Evolutionary conservation across 208 protist genomes (phyloP).

Genomic region (Trypanosoma rangeli): DNA sequence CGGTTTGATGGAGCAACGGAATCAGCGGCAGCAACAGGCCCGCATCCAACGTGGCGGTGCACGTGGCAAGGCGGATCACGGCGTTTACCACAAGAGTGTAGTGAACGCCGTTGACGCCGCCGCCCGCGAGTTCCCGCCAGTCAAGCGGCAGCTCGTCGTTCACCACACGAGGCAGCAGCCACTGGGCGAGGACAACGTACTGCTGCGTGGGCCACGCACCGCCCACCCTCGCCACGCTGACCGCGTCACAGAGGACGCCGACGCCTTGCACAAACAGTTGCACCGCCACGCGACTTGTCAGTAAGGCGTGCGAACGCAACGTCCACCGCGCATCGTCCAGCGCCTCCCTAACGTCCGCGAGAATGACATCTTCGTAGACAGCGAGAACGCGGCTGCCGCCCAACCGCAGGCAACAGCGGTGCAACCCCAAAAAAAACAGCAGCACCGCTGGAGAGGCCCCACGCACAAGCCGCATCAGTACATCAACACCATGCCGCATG

Average conservation of each 20-base stretch:
- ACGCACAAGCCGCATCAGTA: background rate
- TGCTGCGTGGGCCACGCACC: background rate
- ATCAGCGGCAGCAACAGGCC: slow-evolving; percentile 31
- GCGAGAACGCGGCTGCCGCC: background rate
- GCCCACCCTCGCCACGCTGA: background rate
- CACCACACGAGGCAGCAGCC: slow-evolving; percentile 15
- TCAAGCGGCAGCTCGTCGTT: slow-evolving; percentile 56
- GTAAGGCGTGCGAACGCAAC: background rate
- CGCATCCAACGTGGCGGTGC: slow-evolving; percentile 21
- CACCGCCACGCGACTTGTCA: slow-evolving; percentile 3
- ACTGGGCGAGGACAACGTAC: background rate
- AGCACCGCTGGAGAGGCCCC: background rate
- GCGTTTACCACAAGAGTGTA: slow-evolving; percentile 31
- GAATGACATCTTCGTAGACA: background rate
- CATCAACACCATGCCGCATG: background rate
- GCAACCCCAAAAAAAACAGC: background rate
- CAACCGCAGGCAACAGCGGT: background rate
- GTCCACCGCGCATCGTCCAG: slow-evolving; percentile 3
- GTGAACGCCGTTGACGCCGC: slow-evolving; percentile 16
- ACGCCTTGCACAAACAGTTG: slow-evolving; percentile 9
- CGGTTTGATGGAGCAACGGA: slow-evolving; percentile 42
- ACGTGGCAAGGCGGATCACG: slow-evolving; percentile 26
- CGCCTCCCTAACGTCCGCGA: background rate
- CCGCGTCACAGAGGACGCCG: background rate
- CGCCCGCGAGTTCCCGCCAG: slow-evolving; percentile 43